Conservation (phyloP, 177 flowering plant species). For the Vitis hybrid region DNA sequence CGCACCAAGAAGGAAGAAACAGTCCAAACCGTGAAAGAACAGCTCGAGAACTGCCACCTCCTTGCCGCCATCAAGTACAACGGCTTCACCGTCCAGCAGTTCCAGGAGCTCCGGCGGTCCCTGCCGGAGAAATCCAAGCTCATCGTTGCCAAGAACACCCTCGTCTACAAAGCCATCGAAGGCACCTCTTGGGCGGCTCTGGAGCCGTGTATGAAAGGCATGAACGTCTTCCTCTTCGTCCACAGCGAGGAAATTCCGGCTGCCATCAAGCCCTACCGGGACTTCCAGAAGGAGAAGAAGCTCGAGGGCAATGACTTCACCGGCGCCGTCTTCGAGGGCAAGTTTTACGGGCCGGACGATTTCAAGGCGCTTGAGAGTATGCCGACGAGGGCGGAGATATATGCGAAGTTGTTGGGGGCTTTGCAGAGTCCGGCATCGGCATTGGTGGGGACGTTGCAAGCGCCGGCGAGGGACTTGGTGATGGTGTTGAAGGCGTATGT, state of each 20-base stretch:
- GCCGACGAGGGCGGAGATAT: constrained; percentile 89
- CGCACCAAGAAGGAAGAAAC: constrained; percentile 87
- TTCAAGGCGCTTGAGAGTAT: constrained; percentile 72
- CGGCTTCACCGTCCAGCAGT: constrained; percentile 84
- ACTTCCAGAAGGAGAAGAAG: constrained; percentile 82
- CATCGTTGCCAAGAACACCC: constrained; percentile 80
- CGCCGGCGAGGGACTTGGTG: constrained; percentile 86
- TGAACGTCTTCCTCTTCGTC: constrained; percentile 92
- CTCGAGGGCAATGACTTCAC: constrained; percentile 77
- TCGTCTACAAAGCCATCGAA: constrained; percentile 80
- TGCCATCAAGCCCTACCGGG: constrained; percentile 77
- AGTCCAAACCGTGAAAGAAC: constrained; percentile 60
- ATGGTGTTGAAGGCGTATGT: constrained; percentile 81
- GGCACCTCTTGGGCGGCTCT: constrained; percentile 85
- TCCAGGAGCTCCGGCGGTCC: constrained; percentile 66
- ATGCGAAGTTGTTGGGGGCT: constrained; percentile 71
- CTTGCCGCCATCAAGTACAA: constrained; percentile 83
- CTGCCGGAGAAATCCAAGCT: constrained; percentile 69
- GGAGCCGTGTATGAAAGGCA: constrained; percentile 91
- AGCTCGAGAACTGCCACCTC: constrained; percentile 78
- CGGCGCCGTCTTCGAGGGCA: constrained; percentile 94
- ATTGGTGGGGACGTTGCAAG: constrained; percentile 77
- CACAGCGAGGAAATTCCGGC: constrained; percentile 85
- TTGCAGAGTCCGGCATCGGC: constrained; percentile 68
- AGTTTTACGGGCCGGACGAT: constrained; percentile 72